Base-by-base conservation (phyloP, 2,329 filamentous ascomycete species). In the Trichophaea hybrida region DNA sequence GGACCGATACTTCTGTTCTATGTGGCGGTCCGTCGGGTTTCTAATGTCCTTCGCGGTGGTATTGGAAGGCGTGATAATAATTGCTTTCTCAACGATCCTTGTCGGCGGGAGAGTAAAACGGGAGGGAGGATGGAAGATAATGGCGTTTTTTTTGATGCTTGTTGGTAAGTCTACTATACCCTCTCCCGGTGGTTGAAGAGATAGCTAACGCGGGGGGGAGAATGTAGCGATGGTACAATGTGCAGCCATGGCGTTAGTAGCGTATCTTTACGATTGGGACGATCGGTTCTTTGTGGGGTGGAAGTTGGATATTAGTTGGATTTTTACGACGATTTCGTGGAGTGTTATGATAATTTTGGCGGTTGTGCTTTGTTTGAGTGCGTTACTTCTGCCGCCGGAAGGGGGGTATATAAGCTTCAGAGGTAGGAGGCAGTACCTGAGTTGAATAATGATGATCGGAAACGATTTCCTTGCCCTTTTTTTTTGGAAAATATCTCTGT, bases 21-120 rank as follows among this genome's bases (percentile, higher is more conserved):
- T 94, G 78, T 98, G 91, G 91, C 80, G 86, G 61, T 88, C 83
- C 32, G 83, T 88, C 38, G 89, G 87, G 31, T 97, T 96, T 73
- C 74, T 95, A 65, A 88, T 94, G 75, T 86, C 84, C 56, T 86
- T 96, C 68, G 80, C 86, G 6, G 80, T 88, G 40, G 82, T 95
- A n/a, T 71, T 93, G 43, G 84, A 94, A 72, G 79, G 93, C 44
- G 88, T 85, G 58, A 83, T 83, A 5, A 73, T 94, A n/a, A 83
- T 94, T 33, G 81, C 83, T 15, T 95, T 91, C 72, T 69, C 84
- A 34, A 80, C 94, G 54, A 81, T 94, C 51, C 75, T 96, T 66
- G 74, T 78, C 1, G 89, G 90, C 15, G 88, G 89, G 38, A 86
- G 88, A 71, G 81, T 84, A 68, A 84, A 86, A 73, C 78, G 91